Evolutionary conservation across 805 yeast genomes (phyloP), one percentile per base, ranked within the genome.

Genomic region (Lachancea fermentati): DNA sequence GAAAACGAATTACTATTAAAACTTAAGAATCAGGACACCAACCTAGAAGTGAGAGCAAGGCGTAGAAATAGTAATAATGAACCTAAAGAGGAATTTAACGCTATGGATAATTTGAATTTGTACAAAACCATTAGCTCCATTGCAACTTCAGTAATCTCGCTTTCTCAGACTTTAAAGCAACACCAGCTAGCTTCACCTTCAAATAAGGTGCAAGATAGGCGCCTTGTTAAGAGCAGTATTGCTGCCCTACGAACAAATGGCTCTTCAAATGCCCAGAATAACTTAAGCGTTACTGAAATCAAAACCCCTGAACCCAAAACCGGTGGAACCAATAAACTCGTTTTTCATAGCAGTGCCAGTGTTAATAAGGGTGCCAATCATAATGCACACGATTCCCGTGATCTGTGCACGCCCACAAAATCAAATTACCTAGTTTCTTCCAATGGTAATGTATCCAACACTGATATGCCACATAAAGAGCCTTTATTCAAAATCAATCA

Each of bases 1-100:
- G 78, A 75, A 50, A 65, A 67, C 44, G 58, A 61, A n/a, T 45
- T 67, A 5, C 30, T 65, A 26, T 43, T 43, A n/a, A 57, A 57
- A 36, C 50, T 57, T 32, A 41, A 44, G 5, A 36, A 43, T 15
- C 37, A 34, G 3, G 46, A 43, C 0, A 19, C 36, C n/a, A 24
- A 7, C 5, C 24, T 36, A 36, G 29, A 39, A 34, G 14, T 16
- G 42, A 33, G 35, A 41, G 15, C 34, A 28, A 11, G 26, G 7
- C 18, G 34, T 13, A 33, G 19, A 4, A 32, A 38, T 3, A 15
- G 30, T 8, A 19, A 24, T 8, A 19, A 7, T 9, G 29, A 36
- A 4, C 13, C 6, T 15, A 12, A n/a, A 8, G 41, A 43, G 19
- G 47, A 39, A 32, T 56, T 52, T 28, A 60, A 58, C 37, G 61